These are phyloP conservation scores for Phytophthora sansomeana DNA, from an alignment of 352 stramenopile genomes.

Conservation along the genomic window DNA sequence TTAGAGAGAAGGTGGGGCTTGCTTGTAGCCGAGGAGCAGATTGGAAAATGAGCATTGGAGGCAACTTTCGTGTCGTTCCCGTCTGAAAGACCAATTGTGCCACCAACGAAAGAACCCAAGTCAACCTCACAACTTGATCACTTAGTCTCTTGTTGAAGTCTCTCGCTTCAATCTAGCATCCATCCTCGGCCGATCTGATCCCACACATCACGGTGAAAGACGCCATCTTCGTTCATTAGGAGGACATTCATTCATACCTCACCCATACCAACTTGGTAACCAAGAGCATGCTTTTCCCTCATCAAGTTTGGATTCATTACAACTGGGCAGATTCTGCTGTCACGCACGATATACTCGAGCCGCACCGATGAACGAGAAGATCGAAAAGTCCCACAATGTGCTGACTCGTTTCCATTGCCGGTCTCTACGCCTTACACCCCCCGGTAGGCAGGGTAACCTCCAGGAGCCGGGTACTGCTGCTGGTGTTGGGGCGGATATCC, in stretches of 20 bases:
- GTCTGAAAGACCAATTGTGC: not conserved
- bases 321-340: too few species aligned
- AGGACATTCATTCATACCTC: too few species aligned
- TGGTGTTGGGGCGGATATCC: slow-evolving; percentile 27
- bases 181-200: not conserved
- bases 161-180: not conserved
- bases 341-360: not conserved
- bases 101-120: not conserved
- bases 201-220: too few species aligned
- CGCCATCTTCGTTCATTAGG: too few species aligned
- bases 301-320: too few species aligned
- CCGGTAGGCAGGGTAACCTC: slow-evolving; percentile 42
- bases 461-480: slow-evolving; percentile 28
- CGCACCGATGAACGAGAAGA: not conserved
- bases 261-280: too few species aligned
- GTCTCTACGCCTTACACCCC: slow-evolving; percentile 26
- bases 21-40: slow-evolving; percentile 19
- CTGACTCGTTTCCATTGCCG: not conserved
- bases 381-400: not conserved
- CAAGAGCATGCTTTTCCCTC: too few species aligned
- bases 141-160: not conserved
- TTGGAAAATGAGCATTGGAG: slow-evolving; percentile 39
- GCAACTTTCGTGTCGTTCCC: not conserved
- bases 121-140: not conserved
- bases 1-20: not conserved